A percentile compares a stretch with the other conserved stretches of the same genome.
These are phyloP conservation scores for Scleroderma citrinum DNA, from an alignment of 768 basidiomycete species.

Conservation along the genomic window DNA sequence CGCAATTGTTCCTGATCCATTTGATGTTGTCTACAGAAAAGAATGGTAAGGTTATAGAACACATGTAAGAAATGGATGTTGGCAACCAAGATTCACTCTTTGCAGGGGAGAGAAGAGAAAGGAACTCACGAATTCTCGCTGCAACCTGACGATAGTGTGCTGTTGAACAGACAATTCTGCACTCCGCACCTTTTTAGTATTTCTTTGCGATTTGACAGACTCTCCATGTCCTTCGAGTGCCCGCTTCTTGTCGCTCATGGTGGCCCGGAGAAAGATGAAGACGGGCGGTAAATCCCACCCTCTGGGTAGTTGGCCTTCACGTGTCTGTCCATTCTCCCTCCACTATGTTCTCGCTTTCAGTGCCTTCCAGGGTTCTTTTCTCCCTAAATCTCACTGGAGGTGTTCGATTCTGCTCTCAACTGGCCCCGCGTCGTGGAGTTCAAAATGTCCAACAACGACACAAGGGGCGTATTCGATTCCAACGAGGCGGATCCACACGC, in stretches of 20 bases:
- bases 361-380: conserved; percentile 9
- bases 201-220: conserved; percentile 51
- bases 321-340: background rate
- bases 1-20: conserved; percentile 37
- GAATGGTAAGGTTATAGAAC: conserved; percentile 59
- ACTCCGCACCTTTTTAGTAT: conserved; percentile 55
- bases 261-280: conserved; percentile 7
- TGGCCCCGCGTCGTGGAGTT: conserved; percentile 80
- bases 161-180: conserved; percentile 6
- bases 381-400: conserved; percentile 9
- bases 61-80: conserved; percentile 51
- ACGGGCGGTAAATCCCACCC: too few species aligned
- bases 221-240: conserved; percentile 52
- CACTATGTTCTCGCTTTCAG: too few species aligned
- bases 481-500: conserved; percentile 85
- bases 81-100: conserved; percentile 68
- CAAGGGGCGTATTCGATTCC: conserved; percentile 84
- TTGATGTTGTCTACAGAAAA: conserved; percentile 42
- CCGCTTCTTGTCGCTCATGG: conserved; percentile 67
- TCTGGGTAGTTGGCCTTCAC: background rate
- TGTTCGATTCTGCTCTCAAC: conserved; percentile 44
- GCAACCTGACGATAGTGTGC: conserved; percentile 7
- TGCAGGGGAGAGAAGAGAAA: conserved; percentile 26
- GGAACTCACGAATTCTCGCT: conserved; percentile 71
- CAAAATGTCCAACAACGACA: conserved; percentile 86